phyloP scores from a whole-genome alignment of 257 asterid species.

The Avicennia marina region DNA sequence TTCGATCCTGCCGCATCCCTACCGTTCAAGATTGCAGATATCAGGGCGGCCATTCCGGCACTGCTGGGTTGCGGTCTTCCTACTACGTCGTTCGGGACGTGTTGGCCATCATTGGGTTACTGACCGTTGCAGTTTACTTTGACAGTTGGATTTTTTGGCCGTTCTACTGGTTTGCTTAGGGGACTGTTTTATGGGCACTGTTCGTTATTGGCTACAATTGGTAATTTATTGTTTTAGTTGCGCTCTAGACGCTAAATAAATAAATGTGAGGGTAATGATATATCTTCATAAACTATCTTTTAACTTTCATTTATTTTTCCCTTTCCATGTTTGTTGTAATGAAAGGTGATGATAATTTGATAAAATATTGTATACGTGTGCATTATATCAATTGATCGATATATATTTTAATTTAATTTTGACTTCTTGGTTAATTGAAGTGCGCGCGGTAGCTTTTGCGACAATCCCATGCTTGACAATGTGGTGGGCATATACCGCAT shows the following conservation, averaged over 20 bases:
- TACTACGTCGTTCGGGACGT: constrained; percentile 43
- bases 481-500: constrained; percentile 58
- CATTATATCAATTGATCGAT: too few relatives aligned
- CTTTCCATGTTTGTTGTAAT: too few relatives aligned
- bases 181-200: constrained; percentile 68
- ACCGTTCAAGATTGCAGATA: constrained; percentile 53
- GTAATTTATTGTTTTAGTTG: constrained; percentile 21
- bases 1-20: constrained; percentile 63
- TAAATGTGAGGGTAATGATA: neutral
- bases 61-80: constrained; percentile 57
- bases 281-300: neutral
- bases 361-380: too few relatives aligned
- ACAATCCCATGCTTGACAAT: constrained; percentile 37
- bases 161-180: constrained; percentile 52
- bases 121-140: constrained; percentile 32
- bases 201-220: constrained; percentile 79
- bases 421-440: too few relatives aligned
- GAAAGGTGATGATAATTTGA: too few relatives aligned
- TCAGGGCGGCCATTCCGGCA: constrained; percentile 60
- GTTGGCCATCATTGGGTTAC: constrained; percentile 24
- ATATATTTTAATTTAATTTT: too few relatives aligned
- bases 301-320: too few relatives aligned
- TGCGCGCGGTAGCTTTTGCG: constrained; percentile 74
- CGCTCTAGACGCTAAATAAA: too few relatives aligned
- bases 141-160: constrained; percentile 46